Base-by-base conservation (phyloP, 495 filamentous ascomycete genomes). In the Trichoderma reesei region DNA sequence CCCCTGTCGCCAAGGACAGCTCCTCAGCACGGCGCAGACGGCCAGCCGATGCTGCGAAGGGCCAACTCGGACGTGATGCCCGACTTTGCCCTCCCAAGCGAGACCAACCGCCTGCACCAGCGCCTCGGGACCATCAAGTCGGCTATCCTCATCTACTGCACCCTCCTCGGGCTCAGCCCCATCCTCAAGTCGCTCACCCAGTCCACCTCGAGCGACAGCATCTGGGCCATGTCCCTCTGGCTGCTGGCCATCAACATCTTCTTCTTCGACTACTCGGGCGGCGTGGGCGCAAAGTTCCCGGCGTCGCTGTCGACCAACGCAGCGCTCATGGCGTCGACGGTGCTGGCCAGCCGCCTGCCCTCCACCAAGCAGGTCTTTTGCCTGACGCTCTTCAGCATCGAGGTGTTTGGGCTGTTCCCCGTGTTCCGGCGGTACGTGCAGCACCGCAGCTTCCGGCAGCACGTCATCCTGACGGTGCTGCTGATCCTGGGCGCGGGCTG, bases 221-320 rank as follows among this genome's bases (percentile, higher is more conserved):
- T 98, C 67, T 98, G 95, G 95, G 90, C 94, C 16, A 88, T 98
- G 79, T 91, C 89, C 67, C 90, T 87, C 74, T 95, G 90, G 87
- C 80, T 98, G 59, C 83, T 98, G 71, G 83, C 90, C 65, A 92
- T 96, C 76, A 98, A 98, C 75, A 89, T 97, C 68, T 91, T 96
- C 73, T 96, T 94, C 72, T 96, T 97, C 72, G 94, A 98, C 77
- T 98, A 98, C 70, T 88, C 91, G 34, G 86, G 74, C 61, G 71
- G 68, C 20, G 80, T 80, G 1, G 83, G 81, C 42, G 81, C 82
- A 46, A 86, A 86, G 68, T 83, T 77, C 62, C 91, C 91, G 1
- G 90, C 91, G 60, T 89, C 88, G n/a, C 78, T 96, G 8, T 92
- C 90, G 51, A 96, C 90, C 10, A 96, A 96, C 65, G 90, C 91